phyloP scores from a whole-genome alignment of 306 rosid species.

The Medicago ruthenica region DNA sequence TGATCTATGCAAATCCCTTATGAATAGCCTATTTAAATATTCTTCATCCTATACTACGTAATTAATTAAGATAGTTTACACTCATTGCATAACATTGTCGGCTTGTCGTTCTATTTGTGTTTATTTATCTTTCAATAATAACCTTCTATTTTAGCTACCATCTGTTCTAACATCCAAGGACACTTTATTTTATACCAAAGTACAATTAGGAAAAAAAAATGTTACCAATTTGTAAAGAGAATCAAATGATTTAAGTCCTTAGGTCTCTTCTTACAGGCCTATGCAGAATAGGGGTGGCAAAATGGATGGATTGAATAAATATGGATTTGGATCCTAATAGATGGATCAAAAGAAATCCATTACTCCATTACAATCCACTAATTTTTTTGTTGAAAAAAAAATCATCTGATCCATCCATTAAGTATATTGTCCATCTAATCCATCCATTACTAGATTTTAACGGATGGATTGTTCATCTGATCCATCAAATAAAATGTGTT shows the following conservation, averaged over 20 bases:
- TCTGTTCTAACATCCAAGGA: not conserved
- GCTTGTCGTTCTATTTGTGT: not conserved
- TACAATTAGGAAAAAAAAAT: not conserved
- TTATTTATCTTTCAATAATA: not conserved
- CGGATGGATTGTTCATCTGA: no score
- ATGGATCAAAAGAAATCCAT: no score
- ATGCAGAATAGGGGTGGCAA: no score
- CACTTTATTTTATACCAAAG: not conserved
- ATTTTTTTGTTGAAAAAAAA: no score
- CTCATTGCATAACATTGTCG: constrained; percentile 4
- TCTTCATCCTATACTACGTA: not conserved
- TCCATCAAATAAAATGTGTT: no score
- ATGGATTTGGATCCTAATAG: no score
- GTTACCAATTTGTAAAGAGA: not conserved
- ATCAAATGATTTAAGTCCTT: not conserved
- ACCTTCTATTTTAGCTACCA: not conserved
- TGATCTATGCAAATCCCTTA: not conserved
- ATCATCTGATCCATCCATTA: no score
- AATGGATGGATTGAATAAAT: no score
- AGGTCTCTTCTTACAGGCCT: not conserved
- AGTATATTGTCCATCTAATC: no score
- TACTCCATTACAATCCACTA: no score
- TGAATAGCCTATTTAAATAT: not conserved
- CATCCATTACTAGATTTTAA: no score
- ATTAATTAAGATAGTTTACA: not conserved